Base-by-base conservation (phyloP, 768 basidiomycete genomes). In the Mycena chlorophos region DNA sequence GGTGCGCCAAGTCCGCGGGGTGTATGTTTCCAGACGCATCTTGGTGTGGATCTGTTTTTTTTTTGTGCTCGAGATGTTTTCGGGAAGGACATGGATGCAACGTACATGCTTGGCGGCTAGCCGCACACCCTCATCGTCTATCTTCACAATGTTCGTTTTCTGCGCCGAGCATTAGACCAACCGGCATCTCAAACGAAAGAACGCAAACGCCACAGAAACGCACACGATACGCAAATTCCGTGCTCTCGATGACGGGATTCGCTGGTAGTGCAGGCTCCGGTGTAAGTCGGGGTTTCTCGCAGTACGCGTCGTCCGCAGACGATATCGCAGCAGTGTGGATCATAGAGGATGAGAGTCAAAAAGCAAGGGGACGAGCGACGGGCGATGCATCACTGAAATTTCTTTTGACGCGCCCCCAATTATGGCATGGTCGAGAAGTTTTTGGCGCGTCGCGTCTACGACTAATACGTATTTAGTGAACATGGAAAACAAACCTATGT, bases 1-100 rank as follows among this genome's bases (percentile, higher is more conserved):
- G 1, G 83, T 85, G 30, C 87, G 83, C 91, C 91, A 94, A 40
- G 89, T 86, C 38, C 86, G 81, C 13, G 91, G 90, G 13, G 84
- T 83, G 69, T 94, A 94, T 0, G 82, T 76, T 69, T 89, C 87
- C 1, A 73, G 65, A 37, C 72, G 66, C 57, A 93, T 75, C 60
- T 80, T 83, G 40, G 69, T 68, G 47, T 77, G 79, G 50, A 93
- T 88, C 91, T 91, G 59, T 6, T 51, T n/a, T 54, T 56, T 6
- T 25, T 25, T 22, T 25, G 52, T 23, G 34, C n/a, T n/a, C n/a
- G n/a, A n/a, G n/a, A n/a, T n/a, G n/a, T n/a, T n/a, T n/a, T n/a
- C n/a, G n/a, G n/a, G n/a, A n/a, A n/a, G 37, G 31, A 29, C 53
- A 29, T 42, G 25, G 30, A 37, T 6, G 20, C 38, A 52, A 71